These are phyloP conservation scores for Coprinellus micaceus DNA, from an alignment of 768 basidiomycete genomes.

Conservation along the genomic window DNA sequence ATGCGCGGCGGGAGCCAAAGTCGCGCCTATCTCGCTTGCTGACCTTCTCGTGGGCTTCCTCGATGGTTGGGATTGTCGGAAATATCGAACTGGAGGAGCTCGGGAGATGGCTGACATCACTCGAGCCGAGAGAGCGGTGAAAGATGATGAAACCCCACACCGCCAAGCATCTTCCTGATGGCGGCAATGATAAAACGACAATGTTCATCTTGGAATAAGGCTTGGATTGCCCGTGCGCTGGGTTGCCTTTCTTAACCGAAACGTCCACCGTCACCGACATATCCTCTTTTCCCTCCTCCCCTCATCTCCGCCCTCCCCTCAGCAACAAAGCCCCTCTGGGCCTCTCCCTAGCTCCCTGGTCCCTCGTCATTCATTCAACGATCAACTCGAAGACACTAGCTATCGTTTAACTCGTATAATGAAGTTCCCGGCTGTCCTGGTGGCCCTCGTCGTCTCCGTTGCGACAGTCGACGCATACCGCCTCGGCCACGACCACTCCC, in stretches of 20 bases:
- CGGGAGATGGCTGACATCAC: no score
- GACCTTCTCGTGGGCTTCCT: no score
- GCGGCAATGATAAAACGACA: not conserved
- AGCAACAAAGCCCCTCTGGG: not conserved
- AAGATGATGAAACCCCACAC: not conserved
- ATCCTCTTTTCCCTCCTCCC: not conserved
- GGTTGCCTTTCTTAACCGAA: not conserved
- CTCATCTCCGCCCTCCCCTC: not conserved
- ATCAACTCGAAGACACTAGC: not conserved
- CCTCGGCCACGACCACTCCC: conserved; percentile 22
- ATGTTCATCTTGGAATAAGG: not conserved
- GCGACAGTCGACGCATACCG: conserved; percentile 29
- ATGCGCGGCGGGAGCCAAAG: no score
- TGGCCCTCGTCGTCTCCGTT: conserved; percentile 35
- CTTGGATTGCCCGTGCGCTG: not conserved
- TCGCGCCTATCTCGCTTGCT: no score
- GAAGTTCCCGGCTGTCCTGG: conserved; percentile 39
- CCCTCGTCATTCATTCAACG: conserved; percentile 14
- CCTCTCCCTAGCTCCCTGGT: not conserved
- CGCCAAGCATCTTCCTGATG: not conserved
- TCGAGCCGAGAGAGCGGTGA: not conserved
- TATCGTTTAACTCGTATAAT: conserved; percentile 28
- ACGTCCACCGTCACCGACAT: not conserved
- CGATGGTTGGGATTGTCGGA: no score
- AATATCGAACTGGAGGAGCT: no score